These are phyloP conservation scores for Sugiyamaella xylanicola DNA, from an alignment of 1,139 yeast genomes.

Conservation along the genomic window DNA sequence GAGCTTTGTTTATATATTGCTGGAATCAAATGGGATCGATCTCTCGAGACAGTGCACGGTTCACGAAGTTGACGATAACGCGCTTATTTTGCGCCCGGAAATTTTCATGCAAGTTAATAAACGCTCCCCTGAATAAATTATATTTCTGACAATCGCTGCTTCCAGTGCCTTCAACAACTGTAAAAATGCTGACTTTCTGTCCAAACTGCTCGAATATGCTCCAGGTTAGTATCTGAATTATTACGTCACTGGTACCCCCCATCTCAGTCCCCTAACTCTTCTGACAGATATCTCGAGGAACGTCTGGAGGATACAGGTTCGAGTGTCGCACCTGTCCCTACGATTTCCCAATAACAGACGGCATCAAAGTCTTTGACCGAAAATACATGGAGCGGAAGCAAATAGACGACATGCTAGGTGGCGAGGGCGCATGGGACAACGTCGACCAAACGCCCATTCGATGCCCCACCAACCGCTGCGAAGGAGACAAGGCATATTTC, in stretches of 20 bases:
- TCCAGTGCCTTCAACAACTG: neutral
- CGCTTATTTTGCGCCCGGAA: neutral
- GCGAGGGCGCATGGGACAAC: slow-evolving; percentile 98
- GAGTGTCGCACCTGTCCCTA: slow-evolving; percentile 95
- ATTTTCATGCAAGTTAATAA: neutral
- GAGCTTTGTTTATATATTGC: neutral
- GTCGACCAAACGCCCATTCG: slow-evolving; percentile 75
- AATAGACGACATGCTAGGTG: slow-evolving; percentile 95
- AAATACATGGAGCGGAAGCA: slow-evolving; percentile 81
- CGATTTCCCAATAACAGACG: slow-evolving; percentile 79
- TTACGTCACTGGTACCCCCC: too few species aligned
- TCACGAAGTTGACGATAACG: neutral
- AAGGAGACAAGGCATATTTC: slow-evolving; percentile 89
- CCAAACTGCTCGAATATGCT: slow-evolving; percentile 93
- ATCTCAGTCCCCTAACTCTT: neutral
- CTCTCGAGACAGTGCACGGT: neutral
- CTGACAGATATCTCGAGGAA: slow-evolving; percentile 32
- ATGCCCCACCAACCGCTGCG: slow-evolving; percentile 87
- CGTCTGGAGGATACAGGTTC: slow-evolving; percentile 47
- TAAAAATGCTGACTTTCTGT: slow-evolving; percentile 81
- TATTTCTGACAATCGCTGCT: neutral
- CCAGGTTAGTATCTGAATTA: slow-evolving; percentile 51
- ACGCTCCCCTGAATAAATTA: neutral
- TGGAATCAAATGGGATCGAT: too few species aligned
- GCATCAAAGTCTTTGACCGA: slow-evolving; percentile 77